Percentiles rank a stretch among this genome's conserved stretches.
phyloP scores from a whole-genome alignment of 106 monocot genomes.

The Gastrodia elata region DNA sequence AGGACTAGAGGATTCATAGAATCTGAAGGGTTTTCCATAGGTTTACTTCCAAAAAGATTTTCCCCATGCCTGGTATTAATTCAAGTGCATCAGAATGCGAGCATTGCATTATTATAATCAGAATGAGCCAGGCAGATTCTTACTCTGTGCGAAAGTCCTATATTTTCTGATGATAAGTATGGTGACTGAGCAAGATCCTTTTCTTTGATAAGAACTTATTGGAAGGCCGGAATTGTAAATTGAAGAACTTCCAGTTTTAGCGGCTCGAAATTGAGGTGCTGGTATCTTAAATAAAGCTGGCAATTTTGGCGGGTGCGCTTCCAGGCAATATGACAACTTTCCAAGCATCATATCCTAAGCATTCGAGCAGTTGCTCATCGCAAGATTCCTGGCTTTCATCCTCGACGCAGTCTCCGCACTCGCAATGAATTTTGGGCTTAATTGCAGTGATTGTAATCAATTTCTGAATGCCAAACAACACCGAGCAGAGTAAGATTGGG shows the following conservation, averaged over 20 bases:
- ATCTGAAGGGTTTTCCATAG: background rate
- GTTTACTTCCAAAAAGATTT: background rate
- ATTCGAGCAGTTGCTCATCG: background rate
- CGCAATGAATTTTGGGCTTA: background rate
- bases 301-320: background rate
- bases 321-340: background rate
- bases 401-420: background rate
- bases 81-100: background rate
- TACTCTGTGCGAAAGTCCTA: conserved; percentile 10
- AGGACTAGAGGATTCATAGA: background rate
- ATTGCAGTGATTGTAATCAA: background rate
- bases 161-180: conserved; percentile 16
- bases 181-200: conserved; percentile 11
- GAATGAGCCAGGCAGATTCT: background rate
- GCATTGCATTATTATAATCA: background rate
- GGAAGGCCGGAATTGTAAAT: background rate
- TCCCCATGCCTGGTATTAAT: background rate
- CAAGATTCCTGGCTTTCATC: background rate
- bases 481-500: background rate
- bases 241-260: background rate
- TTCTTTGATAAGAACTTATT: background rate
- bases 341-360: background rate
- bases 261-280: background rate
- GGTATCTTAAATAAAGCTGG: background rate
- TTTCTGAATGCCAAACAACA: background rate